Evolutionary conservation across 2,329 filamentous ascomycete species (phyloP), one percentile per base, ranked within the genome.

Genomic region (Cladosporium velox): DNA sequence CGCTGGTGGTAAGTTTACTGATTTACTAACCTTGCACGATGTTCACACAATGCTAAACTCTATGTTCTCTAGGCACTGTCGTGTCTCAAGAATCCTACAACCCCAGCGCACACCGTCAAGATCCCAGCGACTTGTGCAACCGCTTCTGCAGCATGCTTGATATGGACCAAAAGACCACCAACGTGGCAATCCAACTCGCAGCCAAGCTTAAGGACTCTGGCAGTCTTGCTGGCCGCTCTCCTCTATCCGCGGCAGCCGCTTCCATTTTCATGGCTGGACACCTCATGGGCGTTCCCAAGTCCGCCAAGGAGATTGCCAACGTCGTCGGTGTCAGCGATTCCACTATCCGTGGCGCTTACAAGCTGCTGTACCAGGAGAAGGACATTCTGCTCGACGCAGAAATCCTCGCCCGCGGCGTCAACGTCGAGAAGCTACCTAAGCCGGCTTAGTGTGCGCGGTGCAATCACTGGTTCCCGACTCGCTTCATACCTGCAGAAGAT

Each of bases 261-360:
- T 96, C 93, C 78, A 97, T 99, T 78, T 99, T 95, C 83, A 95
- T 98, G 88, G 91, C 94, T 4, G 93, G 92, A 34, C 88, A 94
- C 74, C 85, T 98, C 44, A 90, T 97, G 81, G 91, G 90, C 65
- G 87, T 95, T 71, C 84, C 88, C 24, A 91, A 91, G 73, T 84
- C 87, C 7, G 90, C 92, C n/a, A 93, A 93, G 78, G 91, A 96
- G 68, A 97, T 99, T 72, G 91, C 92, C 5, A 79, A 80, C 28
- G 90, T 95, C 21, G 92, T 91, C 0, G 92, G 92, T 70, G 95
- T 99, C 32, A 97, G 93, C 77, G 96, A 99, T 75, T 93, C 95
- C 65, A 99, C 95, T 0, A 97, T 99, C 73, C 93, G 96, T 74
- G 96, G 92, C 30, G 93, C 94, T 0, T 99, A 98, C 83, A 95